Percentiles rank a stretch among this genome's conserved stretches.
Evolutionary conservation across 1,284 basidiomycete genomes (phyloP).

Genomic region (Sphagnurus paluster): DNA sequence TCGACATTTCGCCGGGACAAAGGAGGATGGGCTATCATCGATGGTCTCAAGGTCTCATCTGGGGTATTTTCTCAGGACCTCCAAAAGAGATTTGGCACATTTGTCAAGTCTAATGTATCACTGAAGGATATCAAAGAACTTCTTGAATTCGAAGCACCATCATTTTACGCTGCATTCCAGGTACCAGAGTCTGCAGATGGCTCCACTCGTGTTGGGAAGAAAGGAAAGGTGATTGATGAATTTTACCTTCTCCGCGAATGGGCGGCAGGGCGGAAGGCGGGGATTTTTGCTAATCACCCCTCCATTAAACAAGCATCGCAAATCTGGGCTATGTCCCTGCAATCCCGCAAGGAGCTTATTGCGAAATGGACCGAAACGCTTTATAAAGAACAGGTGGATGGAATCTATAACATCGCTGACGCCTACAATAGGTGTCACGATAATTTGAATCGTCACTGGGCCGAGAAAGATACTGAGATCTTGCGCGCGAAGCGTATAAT

Average conservation of each 20-base stretch:
- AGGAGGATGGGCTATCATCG: slow-evolving; percentile 41
- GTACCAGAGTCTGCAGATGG: slow-evolving; percentile 43
- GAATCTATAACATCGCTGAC: slow-evolving; percentile 36
- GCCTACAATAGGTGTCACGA: slow-evolving; percentile 43
- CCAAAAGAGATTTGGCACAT: too few relatives aligned
- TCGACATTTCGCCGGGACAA: slow-evolving; percentile 21
- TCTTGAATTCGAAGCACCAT: slow-evolving; percentile 46
- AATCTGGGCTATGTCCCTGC: slow-evolving; percentile 46
- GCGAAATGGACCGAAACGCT: slow-evolving; percentile 44
- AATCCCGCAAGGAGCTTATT: slow-evolving; percentile 32
- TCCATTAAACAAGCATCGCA: slow-evolving; percentile 24
- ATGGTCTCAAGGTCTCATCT: slow-evolving; percentile 22
- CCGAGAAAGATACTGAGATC: slow-evolving; percentile 34
- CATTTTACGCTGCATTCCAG: slow-evolving; percentile 47
- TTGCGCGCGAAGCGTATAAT: slow-evolving; percentile 57
- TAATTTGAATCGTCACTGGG: slow-evolving; percentile 37
- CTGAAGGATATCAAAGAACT: slow-evolving; percentile 36
- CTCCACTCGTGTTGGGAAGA: slow-evolving; percentile 40
- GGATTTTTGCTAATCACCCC: slow-evolving; percentile 32
- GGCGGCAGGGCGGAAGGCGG: slow-evolving; percentile 45
- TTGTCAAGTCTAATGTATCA: slow-evolving; percentile 23
- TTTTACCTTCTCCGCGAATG: slow-evolving; percentile 48
- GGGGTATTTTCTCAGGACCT: slow-evolving; percentile 32
- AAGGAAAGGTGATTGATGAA: slow-evolving; percentile 32
- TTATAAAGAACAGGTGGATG: slow-evolving; percentile 33